These are phyloP conservation scores for Vanderwaltozyma verrucispora DNA, from an alignment of 805 yeast species.

Conservation along the genomic window DNA sequence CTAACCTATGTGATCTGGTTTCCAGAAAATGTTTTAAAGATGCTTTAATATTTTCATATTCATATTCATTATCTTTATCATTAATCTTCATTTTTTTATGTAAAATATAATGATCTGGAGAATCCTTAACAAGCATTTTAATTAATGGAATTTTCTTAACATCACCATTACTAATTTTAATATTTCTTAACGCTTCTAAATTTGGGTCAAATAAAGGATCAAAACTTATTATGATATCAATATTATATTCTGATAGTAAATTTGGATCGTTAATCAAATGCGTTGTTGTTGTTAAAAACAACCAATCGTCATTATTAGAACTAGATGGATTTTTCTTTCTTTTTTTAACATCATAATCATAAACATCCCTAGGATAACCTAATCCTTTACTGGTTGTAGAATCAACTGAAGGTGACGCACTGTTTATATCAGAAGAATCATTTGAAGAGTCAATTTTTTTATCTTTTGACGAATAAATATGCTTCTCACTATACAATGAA, in stretches of 20 bases:
- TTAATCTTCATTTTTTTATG: conserved; percentile 4
- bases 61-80: conserved; percentile 10
- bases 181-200: conserved; percentile 22
- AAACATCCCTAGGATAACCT: conserved; percentile 20
- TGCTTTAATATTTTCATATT: conserved; percentile 13
- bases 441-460: conserved; percentile 6
- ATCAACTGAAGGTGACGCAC: background rate
- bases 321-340: conserved; percentile 2
- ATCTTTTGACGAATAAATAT: conserved; percentile 5
- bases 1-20: conserved; percentile 6
- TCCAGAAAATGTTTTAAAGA: conserved; percentile 23
- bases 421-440: conserved; percentile 5
- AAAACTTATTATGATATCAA: conserved; percentile 39
- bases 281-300: conserved; percentile 38
- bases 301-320: conserved; percentile 18
- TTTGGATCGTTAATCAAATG: conserved; percentile 31
- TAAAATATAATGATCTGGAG: conserved; percentile 35
- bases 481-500: conserved; percentile 37
- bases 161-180: conserved; percentile 8
- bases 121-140: conserved; percentile 35
- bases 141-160: conserved; percentile 32
- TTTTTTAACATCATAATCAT: conserved; percentile 16
- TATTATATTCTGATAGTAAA: conserved; percentile 26
- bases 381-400: conserved; percentile 8
- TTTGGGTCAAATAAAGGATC: conserved; percentile 33